These are phyloP conservation scores for Claviceps maximensis DNA, from an alignment of 2,329 filamentous ascomycete species.

Conservation along the genomic window DNA sequence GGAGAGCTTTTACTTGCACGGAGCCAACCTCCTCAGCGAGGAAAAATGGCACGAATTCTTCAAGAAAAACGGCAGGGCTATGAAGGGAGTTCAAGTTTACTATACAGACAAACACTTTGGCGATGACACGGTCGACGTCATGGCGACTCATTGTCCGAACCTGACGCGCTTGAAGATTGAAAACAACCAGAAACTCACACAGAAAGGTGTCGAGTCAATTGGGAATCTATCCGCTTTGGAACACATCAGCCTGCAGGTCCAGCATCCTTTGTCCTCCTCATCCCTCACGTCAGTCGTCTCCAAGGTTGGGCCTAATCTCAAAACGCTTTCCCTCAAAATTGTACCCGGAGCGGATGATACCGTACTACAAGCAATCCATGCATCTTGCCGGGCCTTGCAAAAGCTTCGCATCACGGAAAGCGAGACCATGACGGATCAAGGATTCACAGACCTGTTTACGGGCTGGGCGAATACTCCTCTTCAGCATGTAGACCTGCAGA, in stretches of 20 bases:
- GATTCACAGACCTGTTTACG: constrained; percentile 59
- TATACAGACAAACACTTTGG: constrained; percentile 74
- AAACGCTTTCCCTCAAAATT: constrained; percentile 63
- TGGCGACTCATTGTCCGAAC: constrained; percentile 52
- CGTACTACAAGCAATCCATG: constrained; percentile 58
- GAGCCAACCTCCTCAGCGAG: constrained; percentile 71
- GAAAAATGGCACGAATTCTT: constrained; percentile 62
- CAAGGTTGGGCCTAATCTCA: constrained; percentile 50
- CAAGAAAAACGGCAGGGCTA: constrained; percentile 44
- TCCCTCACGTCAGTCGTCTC: constrained; percentile 48
- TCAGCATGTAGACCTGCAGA: constrained; percentile 58
- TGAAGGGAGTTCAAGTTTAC: constrained; percentile 63
- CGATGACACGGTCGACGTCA: constrained; percentile 50
- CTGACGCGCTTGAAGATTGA: constrained; percentile 67
- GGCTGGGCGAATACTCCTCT: constrained; percentile 65
- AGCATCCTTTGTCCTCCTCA: constrained; percentile 40
- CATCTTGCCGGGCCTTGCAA: constrained; percentile 49
- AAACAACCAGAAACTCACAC: constrained; percentile 62
- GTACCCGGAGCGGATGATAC: constrained; percentile 54
- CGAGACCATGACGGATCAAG: constrained; percentile 59
- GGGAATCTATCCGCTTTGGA: constrained; percentile 49
- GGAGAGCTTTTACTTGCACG: constrained; percentile 65
- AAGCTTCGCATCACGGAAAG: constrained; percentile 79
- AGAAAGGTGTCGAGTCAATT: constrained; percentile 52
- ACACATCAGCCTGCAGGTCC: constrained; percentile 62